Evolutionary conservation across 2,329 filamentous ascomycete genomes (phyloP).

Genomic region (Monilinia fructigena): DNA sequence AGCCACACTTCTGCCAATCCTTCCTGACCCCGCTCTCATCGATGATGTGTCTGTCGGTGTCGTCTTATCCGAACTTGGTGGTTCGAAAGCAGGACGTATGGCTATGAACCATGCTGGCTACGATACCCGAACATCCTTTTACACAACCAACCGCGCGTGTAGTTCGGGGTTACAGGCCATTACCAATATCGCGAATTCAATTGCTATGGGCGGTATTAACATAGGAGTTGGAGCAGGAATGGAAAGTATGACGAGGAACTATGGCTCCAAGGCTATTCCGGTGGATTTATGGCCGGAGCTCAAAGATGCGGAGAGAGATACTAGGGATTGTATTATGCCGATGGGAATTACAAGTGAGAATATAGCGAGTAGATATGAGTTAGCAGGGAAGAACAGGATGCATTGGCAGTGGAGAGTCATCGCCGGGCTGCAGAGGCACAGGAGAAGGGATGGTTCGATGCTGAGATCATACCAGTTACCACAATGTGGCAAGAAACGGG

Average conservation of each 20-base stretch:
- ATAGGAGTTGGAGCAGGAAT: conserved; percentile 82
- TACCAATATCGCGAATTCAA: conserved; percentile 69
- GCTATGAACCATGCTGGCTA: conserved; percentile 82
- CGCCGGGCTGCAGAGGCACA: conserved; percentile 69
- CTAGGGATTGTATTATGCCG: conserved; percentile 84
- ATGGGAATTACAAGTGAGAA: conserved; percentile 94
- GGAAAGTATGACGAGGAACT: conserved; percentile 96
- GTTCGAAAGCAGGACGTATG: conserved; percentile 88
- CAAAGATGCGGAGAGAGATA: conserved; percentile 63
- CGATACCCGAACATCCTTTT: conserved; percentile 68
- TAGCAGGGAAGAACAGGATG: conserved; percentile 74
- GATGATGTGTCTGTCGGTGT: conserved; percentile 85
- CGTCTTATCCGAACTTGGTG: conserved; percentile 86
- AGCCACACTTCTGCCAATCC: conserved; percentile 73
- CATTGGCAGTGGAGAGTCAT: conserved; percentile 75
- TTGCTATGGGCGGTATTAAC: conserved; percentile 70
- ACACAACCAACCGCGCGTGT: conserved; percentile 88
- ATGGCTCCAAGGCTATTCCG: conserved; percentile 80
- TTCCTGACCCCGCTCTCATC: conserved; percentile 62
- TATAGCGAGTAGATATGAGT: conserved; percentile 76
- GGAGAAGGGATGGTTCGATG: conserved; percentile 66
- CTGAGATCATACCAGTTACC: conserved; percentile 76
- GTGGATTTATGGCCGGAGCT: conserved; percentile 76
- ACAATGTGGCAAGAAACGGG: conserved; percentile 67
- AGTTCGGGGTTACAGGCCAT: conserved; percentile 76